phyloP scores from a whole-genome alignment of 129 eudicot genomes.

The Flaveria brownii region DNA sequence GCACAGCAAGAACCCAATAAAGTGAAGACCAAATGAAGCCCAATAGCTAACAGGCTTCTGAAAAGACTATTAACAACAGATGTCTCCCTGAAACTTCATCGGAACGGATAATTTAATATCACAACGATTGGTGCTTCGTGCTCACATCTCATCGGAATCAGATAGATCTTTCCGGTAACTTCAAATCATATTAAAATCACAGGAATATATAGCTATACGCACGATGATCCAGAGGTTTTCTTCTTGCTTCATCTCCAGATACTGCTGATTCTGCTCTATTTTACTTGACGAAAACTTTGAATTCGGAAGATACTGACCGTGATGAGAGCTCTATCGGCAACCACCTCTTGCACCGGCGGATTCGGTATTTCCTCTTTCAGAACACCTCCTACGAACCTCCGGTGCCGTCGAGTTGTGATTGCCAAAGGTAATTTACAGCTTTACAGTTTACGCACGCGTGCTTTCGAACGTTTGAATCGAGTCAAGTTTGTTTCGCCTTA shows the following conservation, averaged over 20 bases:
- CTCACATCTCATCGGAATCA: conserved; percentile 14
- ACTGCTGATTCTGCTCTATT: background rate
- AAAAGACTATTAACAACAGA: too few relatives aligned
- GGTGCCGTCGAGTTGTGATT: conserved; percentile 16
- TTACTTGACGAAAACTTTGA: background rate
- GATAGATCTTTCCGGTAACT: conserved; percentile 25
- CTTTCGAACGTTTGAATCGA: background rate
- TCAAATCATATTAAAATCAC: conserved; percentile 7
- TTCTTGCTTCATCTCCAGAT: background rate
- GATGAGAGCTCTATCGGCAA: conserved; percentile 38
- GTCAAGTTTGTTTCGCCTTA: background rate
- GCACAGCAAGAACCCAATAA: too few relatives aligned
- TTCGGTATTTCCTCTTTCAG: conserved; percentile 21
- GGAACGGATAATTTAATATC: conserved; percentile 11
- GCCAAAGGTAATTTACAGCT: conserved; percentile 26
- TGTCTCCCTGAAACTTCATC: background rate
- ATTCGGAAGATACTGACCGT: background rate
- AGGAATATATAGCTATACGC: conserved; percentile 10
- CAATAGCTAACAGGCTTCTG: background rate
- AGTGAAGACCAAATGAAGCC: background rate
- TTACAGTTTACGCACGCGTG: background rate
- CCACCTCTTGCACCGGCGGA: conserved; percentile 34
- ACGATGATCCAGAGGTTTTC: conserved; percentile 14
- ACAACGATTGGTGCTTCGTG: conserved; percentile 26
- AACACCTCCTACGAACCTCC: conserved; percentile 28